These are phyloP conservation scores for Geotrichum histeridarum DNA, from an alignment of 1,139 yeast genomes.

Conservation along the genomic window DNA sequence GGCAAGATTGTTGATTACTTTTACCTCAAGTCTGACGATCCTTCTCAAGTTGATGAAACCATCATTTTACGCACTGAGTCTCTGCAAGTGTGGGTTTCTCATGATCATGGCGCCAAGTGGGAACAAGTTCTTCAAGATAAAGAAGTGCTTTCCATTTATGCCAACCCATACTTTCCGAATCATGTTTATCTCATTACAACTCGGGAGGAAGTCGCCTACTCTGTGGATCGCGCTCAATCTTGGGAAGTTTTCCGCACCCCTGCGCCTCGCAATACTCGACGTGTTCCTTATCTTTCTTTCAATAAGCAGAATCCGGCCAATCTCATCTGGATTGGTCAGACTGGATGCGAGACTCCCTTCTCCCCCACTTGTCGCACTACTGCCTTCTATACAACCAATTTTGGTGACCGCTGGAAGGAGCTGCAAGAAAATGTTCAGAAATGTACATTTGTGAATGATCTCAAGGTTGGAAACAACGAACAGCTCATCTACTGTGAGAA, in stretches of 20 bases:
- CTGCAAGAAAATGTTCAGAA: slow-evolving; percentile 48
- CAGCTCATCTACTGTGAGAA: slow-evolving; percentile 62
- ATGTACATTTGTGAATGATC: slow-evolving; percentile 68
- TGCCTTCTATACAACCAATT: slow-evolving; percentile 53
- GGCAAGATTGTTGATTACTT: slow-evolving; percentile 51
- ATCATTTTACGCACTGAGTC: slow-evolving; percentile 56
- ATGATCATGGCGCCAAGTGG: slow-evolving; percentile 70
- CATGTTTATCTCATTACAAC: slow-evolving; percentile 58
- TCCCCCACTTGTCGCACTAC: slow-evolving; percentile 48
- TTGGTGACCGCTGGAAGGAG: slow-evolving; percentile 51
- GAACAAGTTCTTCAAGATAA: slow-evolving; percentile 46
- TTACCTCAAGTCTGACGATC: slow-evolving; percentile 46
- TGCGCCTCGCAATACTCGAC: slow-evolving; percentile 37
- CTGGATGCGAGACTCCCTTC: slow-evolving; percentile 48
- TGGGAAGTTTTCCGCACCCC: slow-evolving; percentile 52
- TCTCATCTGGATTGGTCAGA: slow-evolving; percentile 66
- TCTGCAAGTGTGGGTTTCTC: slow-evolving; percentile 57
- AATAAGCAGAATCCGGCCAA: slow-evolving; percentile 52
- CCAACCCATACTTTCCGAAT: slow-evolving; percentile 61
- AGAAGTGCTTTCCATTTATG: slow-evolving; percentile 49
- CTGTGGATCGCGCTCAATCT: slow-evolving; percentile 63
- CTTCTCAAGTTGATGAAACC: slow-evolving; percentile 56
- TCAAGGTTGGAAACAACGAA: slow-evolving; percentile 38
- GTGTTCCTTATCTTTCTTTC: slow-evolving; percentile 48
- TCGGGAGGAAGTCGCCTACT: slow-evolving; percentile 45